A percentile compares a stretch with the other conserved stretches of the same genome.
Evolutionary conservation across 1,139 yeast genomes (phyloP).

Genomic region (Hyphopichia burtonii): DNA sequence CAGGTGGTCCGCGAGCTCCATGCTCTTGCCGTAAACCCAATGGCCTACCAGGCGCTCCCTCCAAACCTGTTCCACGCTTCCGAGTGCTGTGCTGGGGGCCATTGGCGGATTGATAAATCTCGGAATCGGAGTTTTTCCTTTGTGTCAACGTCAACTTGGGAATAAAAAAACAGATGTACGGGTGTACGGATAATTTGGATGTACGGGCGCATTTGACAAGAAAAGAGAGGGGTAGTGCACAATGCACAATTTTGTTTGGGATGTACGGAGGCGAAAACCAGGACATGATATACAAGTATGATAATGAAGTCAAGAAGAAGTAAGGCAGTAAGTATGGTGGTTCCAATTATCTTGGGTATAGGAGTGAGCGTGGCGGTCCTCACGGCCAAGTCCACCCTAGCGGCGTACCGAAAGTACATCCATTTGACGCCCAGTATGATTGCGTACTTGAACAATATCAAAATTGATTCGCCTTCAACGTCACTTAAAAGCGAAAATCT

Average conservation of each 20-base stretch:
- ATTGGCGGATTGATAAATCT: conserved; percentile 1
- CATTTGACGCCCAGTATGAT: conserved; percentile 54
- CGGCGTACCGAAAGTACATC: conserved; percentile 43
- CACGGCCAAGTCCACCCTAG: conserved; percentile 48
- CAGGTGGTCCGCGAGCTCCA: too few relatives aligned
- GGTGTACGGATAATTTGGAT: not conserved
- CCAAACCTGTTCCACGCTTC: too few relatives aligned
- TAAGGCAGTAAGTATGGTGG: conserved; percentile 24
- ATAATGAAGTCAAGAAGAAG: not conserved
- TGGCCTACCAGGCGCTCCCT: too few relatives aligned
- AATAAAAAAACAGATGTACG: too few relatives aligned
- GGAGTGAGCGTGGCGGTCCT: conserved; percentile 58
- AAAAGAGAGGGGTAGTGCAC: too few relatives aligned
- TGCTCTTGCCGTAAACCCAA: too few relatives aligned
- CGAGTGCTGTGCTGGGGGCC: too few relatives aligned
- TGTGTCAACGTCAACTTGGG: too few relatives aligned
- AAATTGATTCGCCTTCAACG: conserved; percentile 3
- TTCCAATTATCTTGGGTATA: conserved; percentile 58
- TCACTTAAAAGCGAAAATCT: conserved; percentile 8
- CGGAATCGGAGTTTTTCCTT: conserved; percentile 2
- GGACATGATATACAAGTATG: not conserved
- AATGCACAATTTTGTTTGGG: too few relatives aligned
- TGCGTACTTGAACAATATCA: conserved; percentile 50
- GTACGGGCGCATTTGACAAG: not conserved
- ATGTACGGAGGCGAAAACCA: too few relatives aligned